Percentiles rank a stretch among this genome's conserved stretches.
Conservation (phyloP, 2,329 filamentous ascomycete genomes). For the Stachybotrys elegans region DNA sequence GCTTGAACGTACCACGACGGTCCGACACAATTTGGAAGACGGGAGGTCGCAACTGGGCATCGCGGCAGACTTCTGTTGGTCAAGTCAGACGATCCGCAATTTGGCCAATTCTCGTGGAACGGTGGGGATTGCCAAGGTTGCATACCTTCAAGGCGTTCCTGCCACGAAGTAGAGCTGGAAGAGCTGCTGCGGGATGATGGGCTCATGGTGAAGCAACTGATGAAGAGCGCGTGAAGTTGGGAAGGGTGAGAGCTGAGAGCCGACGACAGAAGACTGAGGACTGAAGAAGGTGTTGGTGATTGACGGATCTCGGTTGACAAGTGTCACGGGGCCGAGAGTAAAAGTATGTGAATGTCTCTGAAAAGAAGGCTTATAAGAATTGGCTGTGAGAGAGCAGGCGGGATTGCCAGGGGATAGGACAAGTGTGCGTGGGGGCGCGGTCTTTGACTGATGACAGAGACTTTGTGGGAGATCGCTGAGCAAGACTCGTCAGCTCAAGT, state of each 20-base stretch:
- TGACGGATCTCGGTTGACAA: too few relatives aligned
- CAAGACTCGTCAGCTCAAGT: not conserved
- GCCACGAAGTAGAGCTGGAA: constrained; percentile 36
- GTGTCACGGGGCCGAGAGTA: not conserved
- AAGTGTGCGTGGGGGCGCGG: not conserved
- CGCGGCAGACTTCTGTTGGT: constrained; percentile 51
- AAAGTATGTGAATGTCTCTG: constrained; percentile 1
- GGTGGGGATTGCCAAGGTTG: too few relatives aligned
- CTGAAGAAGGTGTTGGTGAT: not conserved
- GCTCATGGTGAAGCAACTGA: constrained; percentile 11
- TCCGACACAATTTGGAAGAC: constrained; percentile 70
- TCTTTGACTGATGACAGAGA: not conserved
- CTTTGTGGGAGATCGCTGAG: not conserved
- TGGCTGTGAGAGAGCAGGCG: too few relatives aligned
- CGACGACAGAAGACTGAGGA: too few relatives aligned
- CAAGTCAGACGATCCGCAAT: constrained; percentile 8
- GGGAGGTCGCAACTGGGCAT: constrained; percentile 47
- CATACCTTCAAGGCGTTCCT: constrained; percentile 54
- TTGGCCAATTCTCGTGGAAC: not conserved
- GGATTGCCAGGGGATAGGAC: not conserved
- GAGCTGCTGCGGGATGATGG: constrained; percentile 16
- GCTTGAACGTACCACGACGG: constrained; percentile 64
- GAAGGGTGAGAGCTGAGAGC: too few relatives aligned
- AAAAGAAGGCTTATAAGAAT: not conserved
- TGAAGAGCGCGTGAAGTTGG: not conserved